These are phyloP conservation scores for Lasiosphaeria miniovina DNA, from an alignment of 495 filamentous ascomycete genomes.

Conservation along the genomic window DNA sequence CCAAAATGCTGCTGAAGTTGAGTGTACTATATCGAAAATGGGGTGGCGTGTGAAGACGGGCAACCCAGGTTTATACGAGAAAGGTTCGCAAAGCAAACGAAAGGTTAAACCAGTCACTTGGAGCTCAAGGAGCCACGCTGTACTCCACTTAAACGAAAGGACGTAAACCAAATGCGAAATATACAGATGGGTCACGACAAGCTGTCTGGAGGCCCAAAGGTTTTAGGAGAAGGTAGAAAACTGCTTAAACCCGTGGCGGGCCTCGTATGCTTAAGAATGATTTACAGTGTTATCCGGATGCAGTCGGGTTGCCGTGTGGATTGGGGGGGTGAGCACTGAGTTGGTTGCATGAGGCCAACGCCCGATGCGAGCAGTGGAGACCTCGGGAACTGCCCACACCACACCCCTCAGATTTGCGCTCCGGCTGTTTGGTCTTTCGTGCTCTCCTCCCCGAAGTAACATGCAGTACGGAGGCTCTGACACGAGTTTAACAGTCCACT, in stretches of 20 bases:
- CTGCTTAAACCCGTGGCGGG: slow-evolving; percentile 17
- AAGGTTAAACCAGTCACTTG: too few relatives aligned
- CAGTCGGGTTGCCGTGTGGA: slow-evolving; percentile 22
- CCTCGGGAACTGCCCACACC: background rate
- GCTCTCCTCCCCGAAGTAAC: background rate
- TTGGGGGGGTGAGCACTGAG: background rate
- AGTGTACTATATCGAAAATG: too few relatives aligned
- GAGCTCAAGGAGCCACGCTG: background rate
- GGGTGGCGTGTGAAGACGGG: too few relatives aligned
- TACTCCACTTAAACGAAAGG: background rate
- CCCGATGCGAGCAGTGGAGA: slow-evolving; percentile 4
- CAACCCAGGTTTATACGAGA: too few relatives aligned
- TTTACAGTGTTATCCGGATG: slow-evolving; percentile 27
- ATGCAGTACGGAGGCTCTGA: background rate
- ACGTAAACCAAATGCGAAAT: background rate
- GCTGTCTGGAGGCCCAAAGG: slow-evolving; percentile 9
- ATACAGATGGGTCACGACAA: slow-evolving; percentile 1
- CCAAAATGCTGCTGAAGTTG: too few relatives aligned
- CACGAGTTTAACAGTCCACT: background rate
- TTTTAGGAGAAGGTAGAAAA: slow-evolving; percentile 20
- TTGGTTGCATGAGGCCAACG: background rate
- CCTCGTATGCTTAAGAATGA: slow-evolving; percentile 20
- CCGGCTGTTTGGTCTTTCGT: background rate
- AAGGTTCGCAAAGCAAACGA: too few relatives aligned
- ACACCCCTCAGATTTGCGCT: background rate